A percentile compares a stretch with the other conserved stretches of the same genome.
Conservation (phyloP, 108 stramenopile genomes). For the Skeletonema menzelii region DNA sequence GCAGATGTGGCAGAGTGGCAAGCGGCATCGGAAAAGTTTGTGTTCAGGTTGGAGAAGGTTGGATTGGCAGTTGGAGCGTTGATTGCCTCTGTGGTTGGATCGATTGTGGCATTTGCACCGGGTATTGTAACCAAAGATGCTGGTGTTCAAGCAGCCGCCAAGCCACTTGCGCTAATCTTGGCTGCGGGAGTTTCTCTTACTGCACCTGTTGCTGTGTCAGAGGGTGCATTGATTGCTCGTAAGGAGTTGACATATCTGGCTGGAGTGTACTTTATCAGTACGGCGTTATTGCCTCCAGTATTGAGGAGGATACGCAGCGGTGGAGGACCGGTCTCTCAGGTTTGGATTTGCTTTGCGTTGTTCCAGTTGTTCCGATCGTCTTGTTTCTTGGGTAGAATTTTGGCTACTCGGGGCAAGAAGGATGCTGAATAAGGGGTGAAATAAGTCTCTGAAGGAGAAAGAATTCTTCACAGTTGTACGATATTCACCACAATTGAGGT, state of each 20-base stretch:
- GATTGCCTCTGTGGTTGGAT: slow-evolving; percentile 63
- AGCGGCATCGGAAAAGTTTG: slow-evolving; percentile 40
- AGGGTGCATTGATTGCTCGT: slow-evolving; percentile 77
- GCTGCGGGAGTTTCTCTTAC: slow-evolving; percentile 73
- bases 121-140: slow-evolving; percentile 67
- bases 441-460: not conserved
- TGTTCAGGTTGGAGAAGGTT: slow-evolving; percentile 54
- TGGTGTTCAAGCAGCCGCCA: slow-evolving; percentile 66
- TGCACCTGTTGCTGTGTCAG: slow-evolving; percentile 86
- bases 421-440: slow-evolving; percentile 1
- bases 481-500: not conserved
- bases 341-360: slow-evolving; percentile 80
- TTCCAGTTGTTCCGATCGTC: slow-evolving; percentile 82
- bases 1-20: slow-evolving; percentile 49
- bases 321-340: slow-evolving; percentile 72
- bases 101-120: slow-evolving; percentile 70
- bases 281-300: slow-evolving; percentile 72
- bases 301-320: slow-evolving; percentile 61
- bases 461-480: not conserved
- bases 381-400: slow-evolving; percentile 76
- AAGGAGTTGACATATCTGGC: slow-evolving; percentile 76
- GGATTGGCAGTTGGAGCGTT: slow-evolving; percentile 60
- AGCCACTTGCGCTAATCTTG: slow-evolving; percentile 73
- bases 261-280: slow-evolving; percentile 72
- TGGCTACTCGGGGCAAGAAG: slow-evolving; percentile 24